phyloP scores from a whole-genome alignment of 805 yeast genomes.

The Candida pseudoglaebosa region DNA sequence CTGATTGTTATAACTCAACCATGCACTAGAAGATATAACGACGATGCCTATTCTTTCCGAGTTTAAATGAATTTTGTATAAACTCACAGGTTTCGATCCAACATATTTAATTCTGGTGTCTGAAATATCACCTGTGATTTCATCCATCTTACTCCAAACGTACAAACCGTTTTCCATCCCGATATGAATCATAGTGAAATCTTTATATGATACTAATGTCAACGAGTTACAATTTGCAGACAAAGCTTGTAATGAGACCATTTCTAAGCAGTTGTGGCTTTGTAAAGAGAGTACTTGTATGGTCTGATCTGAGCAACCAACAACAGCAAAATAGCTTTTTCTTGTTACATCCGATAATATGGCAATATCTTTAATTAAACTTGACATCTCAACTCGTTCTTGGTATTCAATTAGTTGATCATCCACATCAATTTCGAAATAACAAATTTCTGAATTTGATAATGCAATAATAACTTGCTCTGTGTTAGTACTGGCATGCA shows the following conservation, averaged over 20 bases:
- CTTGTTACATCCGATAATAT: slow-evolving; percentile 41
- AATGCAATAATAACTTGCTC: slow-evolving; percentile 69
- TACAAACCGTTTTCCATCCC: slow-evolving; percentile 86
- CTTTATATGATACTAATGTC: slow-evolving; percentile 17
- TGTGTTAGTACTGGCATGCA: slow-evolving; percentile 57
- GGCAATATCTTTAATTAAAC: slow-evolving; percentile 46
- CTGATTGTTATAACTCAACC: slow-evolving; percentile 45
- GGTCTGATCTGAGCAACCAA: slow-evolving; percentile 69
- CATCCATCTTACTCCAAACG: slow-evolving; percentile 57
- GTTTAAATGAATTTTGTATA: slow-evolving; percentile 34
- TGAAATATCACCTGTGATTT: slow-evolving; percentile 50
- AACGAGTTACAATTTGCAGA: slow-evolving; percentile 40
- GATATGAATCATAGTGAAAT: slow-evolving; percentile 51
- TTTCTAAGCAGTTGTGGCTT: slow-evolving; percentile 55
- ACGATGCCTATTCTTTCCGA: slow-evolving; percentile 29
- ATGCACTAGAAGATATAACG: slow-evolving; percentile 52
- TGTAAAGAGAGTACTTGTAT: slow-evolving; percentile 64
- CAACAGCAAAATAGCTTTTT: slow-evolving; percentile 54
- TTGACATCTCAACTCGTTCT: slow-evolving; percentile 51
- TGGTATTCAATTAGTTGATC: slow-evolving; percentile 71
- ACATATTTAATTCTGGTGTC: slow-evolving; percentile 67
- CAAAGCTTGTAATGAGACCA: slow-evolving; percentile 61
- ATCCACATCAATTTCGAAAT: slow-evolving; percentile 68
- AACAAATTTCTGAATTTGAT: slow-evolving; percentile 70
- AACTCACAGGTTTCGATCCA: slow-evolving; percentile 61